Conservation (phyloP, 495 filamentous ascomycete species). For the Talaromyces proteolyticus region DNA sequence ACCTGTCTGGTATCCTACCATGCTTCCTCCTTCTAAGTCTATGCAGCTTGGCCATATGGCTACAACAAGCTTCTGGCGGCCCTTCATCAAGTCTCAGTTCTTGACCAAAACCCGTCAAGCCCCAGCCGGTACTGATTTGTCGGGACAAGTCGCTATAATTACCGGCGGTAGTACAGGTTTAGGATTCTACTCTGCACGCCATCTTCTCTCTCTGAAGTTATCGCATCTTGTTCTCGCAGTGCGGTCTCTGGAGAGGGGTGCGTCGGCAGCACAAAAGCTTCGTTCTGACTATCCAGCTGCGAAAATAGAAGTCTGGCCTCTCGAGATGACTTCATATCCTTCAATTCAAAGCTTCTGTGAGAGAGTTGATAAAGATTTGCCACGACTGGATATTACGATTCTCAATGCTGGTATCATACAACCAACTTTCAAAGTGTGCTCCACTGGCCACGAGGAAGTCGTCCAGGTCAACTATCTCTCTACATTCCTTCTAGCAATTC, state of each 20-base stretch:
- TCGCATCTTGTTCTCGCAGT: slow-evolving; percentile 44
- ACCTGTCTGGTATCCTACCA: not conserved
- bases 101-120: slow-evolving; percentile 19
- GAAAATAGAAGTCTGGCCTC: slow-evolving; percentile 37
- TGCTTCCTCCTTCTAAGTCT: not conserved
- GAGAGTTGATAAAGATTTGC: slow-evolving; percentile 18
- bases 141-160: slow-evolving; percentile 34
- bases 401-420: slow-evolving; percentile 45
- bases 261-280: slow-evolving; percentile 25
- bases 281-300: slow-evolving; percentile 18
- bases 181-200: slow-evolving; percentile 30
- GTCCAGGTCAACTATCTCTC: slow-evolving; percentile 33
- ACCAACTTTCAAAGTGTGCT: slow-evolving; percentile 18
- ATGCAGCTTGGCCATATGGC: not conserved
- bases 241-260: slow-evolving; percentile 35
- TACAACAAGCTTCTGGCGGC: not conserved
- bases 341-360: slow-evolving; percentile 35
- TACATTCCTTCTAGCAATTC: slow-evolving; percentile 39
- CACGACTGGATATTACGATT: slow-evolving; percentile 41
- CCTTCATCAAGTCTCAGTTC: slow-evolving; percentile 28
- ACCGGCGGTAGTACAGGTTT: slow-evolving; percentile 42
- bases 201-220: slow-evolving; percentile 35
- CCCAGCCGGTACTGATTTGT: slow-evolving; percentile 9
- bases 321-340: slow-evolving; percentile 42
- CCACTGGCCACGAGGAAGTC: slow-evolving; percentile 39